Percentiles rank a stretch among this genome's conserved stretches.
Conservation (phyloP, 345 rosid genomes). For the Acer negundo region DNA sequence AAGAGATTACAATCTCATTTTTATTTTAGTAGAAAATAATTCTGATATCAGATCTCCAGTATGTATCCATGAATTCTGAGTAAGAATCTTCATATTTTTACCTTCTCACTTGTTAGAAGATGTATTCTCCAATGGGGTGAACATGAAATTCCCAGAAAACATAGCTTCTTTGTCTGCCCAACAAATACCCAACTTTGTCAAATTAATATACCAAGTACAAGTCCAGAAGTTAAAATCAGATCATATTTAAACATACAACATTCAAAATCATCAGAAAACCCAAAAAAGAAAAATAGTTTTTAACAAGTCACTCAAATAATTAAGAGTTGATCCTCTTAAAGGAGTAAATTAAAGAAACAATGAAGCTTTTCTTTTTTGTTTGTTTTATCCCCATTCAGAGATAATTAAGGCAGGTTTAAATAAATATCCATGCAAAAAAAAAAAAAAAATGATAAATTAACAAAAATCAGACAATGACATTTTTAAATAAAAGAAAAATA, state of each 20-base stretch:
- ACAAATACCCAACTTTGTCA: slow-evolving; percentile 21
- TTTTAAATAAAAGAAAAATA: not conserved
- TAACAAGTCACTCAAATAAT: not conserved
- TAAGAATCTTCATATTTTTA: not conserved
- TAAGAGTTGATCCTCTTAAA: not conserved
- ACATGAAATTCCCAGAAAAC: slow-evolving; percentile 86
- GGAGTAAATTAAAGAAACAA: not conserved
- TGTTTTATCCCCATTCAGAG: not conserved
- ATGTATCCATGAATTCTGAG: not conserved
- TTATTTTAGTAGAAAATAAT: not conserved
- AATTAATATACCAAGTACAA: not conserved
- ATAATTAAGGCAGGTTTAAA: not conserved
- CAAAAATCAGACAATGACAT: not conserved
- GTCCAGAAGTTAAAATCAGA: slow-evolving; percentile 7
- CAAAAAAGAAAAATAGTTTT: not conserved
- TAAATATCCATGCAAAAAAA: not conserved
- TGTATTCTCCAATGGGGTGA: slow-evolving; percentile 57
- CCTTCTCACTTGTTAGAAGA: slow-evolving; percentile 30
- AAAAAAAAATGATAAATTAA: not conserved
- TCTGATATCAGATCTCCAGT: not conserved
- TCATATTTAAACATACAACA: slow-evolving; percentile 1
- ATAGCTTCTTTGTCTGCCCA: slow-evolving; percentile 82
- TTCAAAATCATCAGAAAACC: slow-evolving; percentile 19
- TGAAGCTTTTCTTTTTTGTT: not conserved
- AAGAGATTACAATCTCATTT: not conserved